Conservation (phyloP, 2,329 filamentous ascomycete genomes). For the Neurospora crassa region DNA sequence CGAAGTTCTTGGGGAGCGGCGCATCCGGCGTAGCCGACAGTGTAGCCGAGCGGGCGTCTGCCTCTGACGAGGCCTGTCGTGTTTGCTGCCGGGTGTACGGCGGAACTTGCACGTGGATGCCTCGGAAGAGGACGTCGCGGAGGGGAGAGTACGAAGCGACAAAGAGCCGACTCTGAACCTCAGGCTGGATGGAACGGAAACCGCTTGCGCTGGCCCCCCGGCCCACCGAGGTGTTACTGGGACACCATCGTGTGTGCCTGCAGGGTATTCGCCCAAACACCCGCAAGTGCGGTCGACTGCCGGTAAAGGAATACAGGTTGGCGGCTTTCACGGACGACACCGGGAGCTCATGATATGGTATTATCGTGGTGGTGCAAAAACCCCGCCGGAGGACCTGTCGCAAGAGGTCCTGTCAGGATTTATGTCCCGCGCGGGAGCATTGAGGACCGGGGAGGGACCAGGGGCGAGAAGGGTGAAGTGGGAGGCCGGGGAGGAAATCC, state of each 20-base stretch:
- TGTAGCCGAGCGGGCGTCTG: not conserved
- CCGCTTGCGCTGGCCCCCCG: conserved; percentile 27
- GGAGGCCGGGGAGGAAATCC: not conserved
- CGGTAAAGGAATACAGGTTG: conserved; percentile 33
- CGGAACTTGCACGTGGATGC: not conserved
- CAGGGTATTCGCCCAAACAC: conserved; percentile 32
- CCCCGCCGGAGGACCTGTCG: conserved; percentile 8
- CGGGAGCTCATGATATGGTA: conserved; percentile 19
- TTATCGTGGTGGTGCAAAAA: conserved; percentile 11
- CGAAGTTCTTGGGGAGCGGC: not conserved
- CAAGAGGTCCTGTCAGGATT: conserved; percentile 9
- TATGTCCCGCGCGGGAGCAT: conserved; percentile 13
- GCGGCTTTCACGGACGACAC: conserved; percentile 21
- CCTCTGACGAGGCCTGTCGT: not conserved
- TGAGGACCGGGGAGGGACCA: conserved; percentile 1
- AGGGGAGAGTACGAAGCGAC: not conserved
- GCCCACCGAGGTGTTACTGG: conserved; percentile 29
- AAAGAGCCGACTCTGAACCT: conserved; percentile 10
- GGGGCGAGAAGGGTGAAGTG: not conserved
- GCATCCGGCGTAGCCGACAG: not conserved
- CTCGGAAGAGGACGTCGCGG: not conserved
- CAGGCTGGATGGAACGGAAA: conserved; percentile 8
- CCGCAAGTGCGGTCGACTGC: conserved; percentile 31
- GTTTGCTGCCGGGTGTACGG: not conserved
- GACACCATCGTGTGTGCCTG: conserved; percentile 28